These are phyloP conservation scores for Lithospermum erythrorhizon DNA, from an alignment of 257 asterid genomes.

Conservation along the genomic window DNA sequence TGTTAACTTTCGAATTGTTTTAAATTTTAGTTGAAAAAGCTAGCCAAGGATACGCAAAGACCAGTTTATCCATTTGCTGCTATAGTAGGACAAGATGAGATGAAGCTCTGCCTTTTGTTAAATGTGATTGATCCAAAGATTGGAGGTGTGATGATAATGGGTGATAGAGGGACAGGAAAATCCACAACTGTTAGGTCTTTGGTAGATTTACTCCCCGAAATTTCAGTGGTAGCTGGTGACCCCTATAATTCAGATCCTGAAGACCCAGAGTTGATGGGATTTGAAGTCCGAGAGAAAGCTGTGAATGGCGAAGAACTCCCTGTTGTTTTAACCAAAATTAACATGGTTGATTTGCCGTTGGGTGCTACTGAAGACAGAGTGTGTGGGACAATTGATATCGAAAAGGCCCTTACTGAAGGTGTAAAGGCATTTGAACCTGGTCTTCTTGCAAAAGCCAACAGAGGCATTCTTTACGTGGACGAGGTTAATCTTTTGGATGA, in stretches of 20 bases:
- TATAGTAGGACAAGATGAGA: conserved; percentile 95
- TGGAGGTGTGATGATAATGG: conserved; percentile 99
- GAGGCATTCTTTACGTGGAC: conserved; percentile 88
- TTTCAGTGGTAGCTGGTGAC: conserved; percentile 66
- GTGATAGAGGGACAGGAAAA: conserved; percentile 93
- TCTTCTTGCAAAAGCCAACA: conserved; percentile 79
- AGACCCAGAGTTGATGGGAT: conserved; percentile 74
- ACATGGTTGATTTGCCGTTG: conserved; percentile 87
- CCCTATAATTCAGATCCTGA: conserved; percentile 88
- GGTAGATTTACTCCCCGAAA: conserved; percentile 81
- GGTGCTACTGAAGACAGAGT: conserved; percentile 96
- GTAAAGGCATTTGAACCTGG: conserved; percentile 96
- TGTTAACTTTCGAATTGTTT: conserved; percentile 1
- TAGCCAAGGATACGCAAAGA: conserved; percentile 62
- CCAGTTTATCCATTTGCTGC: conserved; percentile 97
- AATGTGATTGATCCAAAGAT: conserved; percentile 92
- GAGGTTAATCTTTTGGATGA: conserved; percentile 92
- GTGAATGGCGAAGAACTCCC: conserved; percentile 43
- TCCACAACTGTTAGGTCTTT: conserved; percentile 84
- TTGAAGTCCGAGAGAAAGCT: conserved; percentile 60
- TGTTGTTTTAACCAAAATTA: conserved; percentile 47
- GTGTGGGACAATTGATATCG: conserved; percentile 89
- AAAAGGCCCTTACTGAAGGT: conserved; percentile 90
- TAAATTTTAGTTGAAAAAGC: conserved; percentile 36
- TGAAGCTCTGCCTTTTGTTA: conserved; percentile 75